phyloP scores from a whole-genome alignment of 2,329 filamentous ascomycete species.

The Aureobasidium lini region DNA sequence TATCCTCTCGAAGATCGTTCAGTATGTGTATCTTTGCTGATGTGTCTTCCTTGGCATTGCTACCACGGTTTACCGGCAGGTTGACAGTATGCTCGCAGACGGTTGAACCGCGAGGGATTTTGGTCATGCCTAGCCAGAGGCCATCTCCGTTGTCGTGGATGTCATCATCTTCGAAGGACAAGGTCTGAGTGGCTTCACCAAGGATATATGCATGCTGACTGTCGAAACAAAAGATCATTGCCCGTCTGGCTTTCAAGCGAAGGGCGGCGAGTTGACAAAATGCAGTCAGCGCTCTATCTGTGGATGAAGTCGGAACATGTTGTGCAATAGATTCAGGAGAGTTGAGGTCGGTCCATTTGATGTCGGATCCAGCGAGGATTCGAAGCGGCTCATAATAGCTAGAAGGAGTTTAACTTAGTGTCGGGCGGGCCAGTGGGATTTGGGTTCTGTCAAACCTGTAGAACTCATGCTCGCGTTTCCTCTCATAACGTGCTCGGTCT shows the following conservation, averaged over 20 bases:
- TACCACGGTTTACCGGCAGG: slow-evolving; percentile 18
- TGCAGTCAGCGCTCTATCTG: slow-evolving; percentile 29
- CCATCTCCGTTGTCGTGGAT: slow-evolving; percentile 28
- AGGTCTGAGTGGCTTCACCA: slow-evolving; percentile 41
- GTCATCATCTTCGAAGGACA: slow-evolving; percentile 30
- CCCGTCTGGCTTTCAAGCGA: slow-evolving; percentile 29
- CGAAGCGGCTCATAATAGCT: slow-evolving; percentile 20
- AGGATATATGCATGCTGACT: slow-evolving; percentile 42
- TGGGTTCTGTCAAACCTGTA: slow-evolving; percentile 18
- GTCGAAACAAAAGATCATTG: slow-evolving; percentile 41
- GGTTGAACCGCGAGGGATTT: slow-evolving; percentile 28
- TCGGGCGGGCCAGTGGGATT: slow-evolving; percentile 20
- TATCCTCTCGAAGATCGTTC: slow-evolving; percentile 23
- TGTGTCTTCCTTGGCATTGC: slow-evolving; percentile 21
- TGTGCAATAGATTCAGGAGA: slow-evolving; percentile 4
- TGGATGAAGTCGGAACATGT: slow-evolving; percentile 13
- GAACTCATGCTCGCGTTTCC: slow-evolving; percentile 19
- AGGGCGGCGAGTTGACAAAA: slow-evolving; percentile 31
- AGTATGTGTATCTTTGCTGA: slow-evolving; percentile 22
- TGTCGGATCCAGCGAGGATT: slow-evolving; percentile 15
- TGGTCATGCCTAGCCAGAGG: slow-evolving; percentile 29
- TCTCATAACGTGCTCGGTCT: slow-evolving; percentile 12
- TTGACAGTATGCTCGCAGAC: slow-evolving; percentile 26
- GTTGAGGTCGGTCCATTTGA: slow-evolving; percentile 14
- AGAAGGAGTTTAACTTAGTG: slow-evolving; percentile 21